Base-by-base conservation (phyloP, 2,329 filamentous ascomycete species). In the Talaromyces rugulosus region DNA sequence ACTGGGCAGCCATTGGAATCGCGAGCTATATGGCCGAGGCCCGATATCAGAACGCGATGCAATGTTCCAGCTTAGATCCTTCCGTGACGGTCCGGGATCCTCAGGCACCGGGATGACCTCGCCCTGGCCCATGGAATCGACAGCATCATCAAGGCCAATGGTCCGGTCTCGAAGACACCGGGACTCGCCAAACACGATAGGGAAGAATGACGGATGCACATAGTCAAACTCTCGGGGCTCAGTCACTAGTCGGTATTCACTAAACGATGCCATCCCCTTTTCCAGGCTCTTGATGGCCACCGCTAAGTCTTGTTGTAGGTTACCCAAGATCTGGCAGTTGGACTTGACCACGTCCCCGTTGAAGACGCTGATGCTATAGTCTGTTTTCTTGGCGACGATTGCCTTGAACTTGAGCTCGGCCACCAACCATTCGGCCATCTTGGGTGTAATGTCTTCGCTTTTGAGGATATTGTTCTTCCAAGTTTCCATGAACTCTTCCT, bases 151-250 rank as follows among this genome's bases (percentile, higher is more conserved):
- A 3, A 72, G n/a, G 2, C 65, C 59, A 34, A 74, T 68, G 16
- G 66, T 6, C 34, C 58, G 66, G 61, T 74, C 66, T 7, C 61
- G 62, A 5, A 74, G 71, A 56, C 72, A 69, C 4, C 69, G 71
- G n/a, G 58, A 69, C 36, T 65, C 66, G n/a, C 72, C 72, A 56
- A 72, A 74, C 1, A 72, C 69, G 0, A 89, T 71, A 0, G 87
- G 86, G 65, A 81, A 89, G 6, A 89, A 75, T 0, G 85, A 89
- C 0, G 87, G 86, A 65, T 89, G 82, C 5, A 89, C 80, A 1
- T 89, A 74, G 68, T 90, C 83, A 0, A 87, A 80, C 1, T 90
- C 85, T 63, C 80, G 81, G 0, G 33, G 30, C 30, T 59, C 61
- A 7, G 56, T 56, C 6, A 52, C 61, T 36, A 59, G 34, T 16